Evolutionary conservation across 768 basidiomycete species (phyloP).

Genomic region (Plicaturopsis crispa): DNA sequence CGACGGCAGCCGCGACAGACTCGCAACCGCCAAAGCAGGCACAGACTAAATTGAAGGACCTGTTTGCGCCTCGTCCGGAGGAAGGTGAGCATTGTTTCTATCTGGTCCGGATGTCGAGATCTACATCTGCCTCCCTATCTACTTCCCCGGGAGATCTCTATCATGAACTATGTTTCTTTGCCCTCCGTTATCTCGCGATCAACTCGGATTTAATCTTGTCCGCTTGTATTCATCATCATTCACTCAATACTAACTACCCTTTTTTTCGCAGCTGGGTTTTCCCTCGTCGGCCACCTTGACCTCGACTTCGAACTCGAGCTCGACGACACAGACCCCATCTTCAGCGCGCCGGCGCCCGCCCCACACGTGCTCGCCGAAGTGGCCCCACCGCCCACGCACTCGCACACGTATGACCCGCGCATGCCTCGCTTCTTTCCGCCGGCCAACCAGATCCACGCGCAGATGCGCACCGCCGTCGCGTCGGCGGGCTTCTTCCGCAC

Average conservation of each 20-base stretch:
- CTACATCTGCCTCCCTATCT: too few species aligned
- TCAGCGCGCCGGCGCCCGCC: conserved; percentile 4
- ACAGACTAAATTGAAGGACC: conserved; percentile 49
- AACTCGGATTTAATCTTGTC: too few species aligned
- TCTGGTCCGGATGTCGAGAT: too few species aligned
- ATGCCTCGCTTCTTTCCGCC: conserved; percentile 53
- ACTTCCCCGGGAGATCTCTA: too few species aligned
- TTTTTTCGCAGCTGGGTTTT: conserved; percentile 50
- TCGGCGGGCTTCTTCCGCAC: conserved; percentile 41
- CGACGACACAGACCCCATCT: conserved; percentile 29
- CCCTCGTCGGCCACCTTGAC: conserved; percentile 68
- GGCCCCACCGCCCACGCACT: conserved; percentile 1
- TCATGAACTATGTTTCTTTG: too few species aligned
- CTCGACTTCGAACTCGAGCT: conserved; percentile 67
- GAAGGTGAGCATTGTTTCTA: conserved; percentile 38
- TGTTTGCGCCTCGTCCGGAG: conserved; percentile 66
- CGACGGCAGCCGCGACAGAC: conserved; percentile 2
- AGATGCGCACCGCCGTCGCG: conserved; percentile 28
- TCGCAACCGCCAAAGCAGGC: not conserved
- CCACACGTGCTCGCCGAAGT: conserved; percentile 4
- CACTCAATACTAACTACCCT: not conserved
- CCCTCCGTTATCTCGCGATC: not conserved
- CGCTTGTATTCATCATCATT: not conserved
- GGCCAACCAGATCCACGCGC: conserved; percentile 10
- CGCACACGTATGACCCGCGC: conserved; percentile 38